These are phyloP conservation scores for Microbotryum violaceum DNA, from an alignment of 1,284 basidiomycete species.

Conservation along the genomic window DNA sequence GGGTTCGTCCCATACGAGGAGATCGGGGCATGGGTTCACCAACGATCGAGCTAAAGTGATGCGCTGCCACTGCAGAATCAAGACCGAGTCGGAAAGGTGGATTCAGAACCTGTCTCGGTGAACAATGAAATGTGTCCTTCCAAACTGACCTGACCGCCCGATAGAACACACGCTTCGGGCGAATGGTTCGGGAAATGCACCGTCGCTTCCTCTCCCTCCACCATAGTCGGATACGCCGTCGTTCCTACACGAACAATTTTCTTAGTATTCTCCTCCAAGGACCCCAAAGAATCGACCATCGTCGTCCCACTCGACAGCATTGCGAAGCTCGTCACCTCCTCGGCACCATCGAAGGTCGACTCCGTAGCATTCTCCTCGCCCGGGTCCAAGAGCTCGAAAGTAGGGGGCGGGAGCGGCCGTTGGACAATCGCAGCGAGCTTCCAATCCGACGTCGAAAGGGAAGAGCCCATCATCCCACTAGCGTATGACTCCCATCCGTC, in stretches of 20 bases:
- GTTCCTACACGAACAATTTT: neutral
- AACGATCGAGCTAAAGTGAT: neutral
- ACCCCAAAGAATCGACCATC: neutral
- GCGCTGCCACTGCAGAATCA: conserved; percentile 8
- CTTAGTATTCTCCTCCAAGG: neutral
- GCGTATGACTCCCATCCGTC: conserved; percentile 1
- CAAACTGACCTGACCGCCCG: conserved; percentile 6
- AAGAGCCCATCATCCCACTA: neutral
- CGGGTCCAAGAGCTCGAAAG: neutral
- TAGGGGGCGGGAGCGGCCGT: neutral
- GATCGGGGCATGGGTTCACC: neutral
- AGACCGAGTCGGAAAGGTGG: neutral
- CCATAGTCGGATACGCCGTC: neutral
- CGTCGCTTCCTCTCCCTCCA: conserved; percentile 6
- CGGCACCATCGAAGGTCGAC: neutral
- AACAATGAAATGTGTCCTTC: too few species aligned
- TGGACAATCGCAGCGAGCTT: neutral
- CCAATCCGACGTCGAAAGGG: neutral
- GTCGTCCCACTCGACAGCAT: neutral
- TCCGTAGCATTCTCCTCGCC: neutral
- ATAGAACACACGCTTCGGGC: neutral
- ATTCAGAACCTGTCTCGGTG: too few species aligned
- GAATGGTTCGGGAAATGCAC: neutral
- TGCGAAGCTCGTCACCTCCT: neutral
- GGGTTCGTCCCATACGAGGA: conserved; percentile 9